These are phyloP conservation scores for Pinus taeda DNA, from an alignment of 75 land plant genomes.

Conservation along the genomic window DNA sequence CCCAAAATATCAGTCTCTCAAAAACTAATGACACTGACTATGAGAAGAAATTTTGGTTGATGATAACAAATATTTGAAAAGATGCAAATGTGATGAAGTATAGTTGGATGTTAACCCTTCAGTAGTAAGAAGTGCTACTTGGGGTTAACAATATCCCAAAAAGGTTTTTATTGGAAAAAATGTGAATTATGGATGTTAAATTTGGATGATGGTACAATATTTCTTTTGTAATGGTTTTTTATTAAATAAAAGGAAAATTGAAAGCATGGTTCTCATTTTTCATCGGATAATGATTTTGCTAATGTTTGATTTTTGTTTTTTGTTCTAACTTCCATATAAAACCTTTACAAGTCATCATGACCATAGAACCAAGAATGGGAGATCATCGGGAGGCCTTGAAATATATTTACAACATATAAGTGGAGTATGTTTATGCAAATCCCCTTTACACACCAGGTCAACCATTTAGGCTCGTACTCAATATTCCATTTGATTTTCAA, in stretches of 20 bases:
- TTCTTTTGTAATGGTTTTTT: background rate
- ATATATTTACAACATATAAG: conserved; percentile 94
- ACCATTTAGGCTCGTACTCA: conserved; percentile 61
- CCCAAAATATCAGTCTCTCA: no score
- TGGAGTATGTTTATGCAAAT: conserved; percentile 96
- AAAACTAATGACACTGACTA: no score
- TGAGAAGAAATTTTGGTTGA: no score
- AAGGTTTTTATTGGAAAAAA: no score
- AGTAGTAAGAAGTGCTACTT: no score
- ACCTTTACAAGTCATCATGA: conserved; percentile 62
- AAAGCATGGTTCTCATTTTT: background rate
- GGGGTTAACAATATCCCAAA: no score
- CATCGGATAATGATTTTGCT: background rate
- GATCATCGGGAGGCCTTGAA: conserved; percentile 88
- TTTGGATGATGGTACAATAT: background rate
- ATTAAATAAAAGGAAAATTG: background rate
- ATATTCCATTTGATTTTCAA: background rate
- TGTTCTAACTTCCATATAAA: background rate
- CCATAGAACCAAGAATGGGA: conserved; percentile 86
- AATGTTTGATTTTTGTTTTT: background rate
- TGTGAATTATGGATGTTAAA: background rate
- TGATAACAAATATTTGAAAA: no score
- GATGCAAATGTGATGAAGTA: no score
- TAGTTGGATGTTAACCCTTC: no score
- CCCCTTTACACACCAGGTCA: conserved; percentile 90